Conservation (phyloP, 2,329 filamentous ascomycete species). For the Sporothrix schenckii region DNA sequence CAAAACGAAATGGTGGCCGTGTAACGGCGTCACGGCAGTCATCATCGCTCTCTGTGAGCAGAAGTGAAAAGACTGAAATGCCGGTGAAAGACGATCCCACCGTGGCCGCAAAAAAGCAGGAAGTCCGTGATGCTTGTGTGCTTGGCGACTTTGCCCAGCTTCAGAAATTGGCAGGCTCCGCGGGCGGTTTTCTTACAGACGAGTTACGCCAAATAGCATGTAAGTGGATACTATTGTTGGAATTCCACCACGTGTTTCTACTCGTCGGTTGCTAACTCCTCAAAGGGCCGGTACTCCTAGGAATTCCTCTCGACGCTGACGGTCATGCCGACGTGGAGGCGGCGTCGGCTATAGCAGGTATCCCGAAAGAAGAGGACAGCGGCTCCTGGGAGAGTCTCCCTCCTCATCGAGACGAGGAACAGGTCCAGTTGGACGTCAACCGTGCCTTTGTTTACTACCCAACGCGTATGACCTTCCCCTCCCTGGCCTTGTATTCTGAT, state of each 20-base stretch:
- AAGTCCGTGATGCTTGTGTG: constrained; percentile 64
- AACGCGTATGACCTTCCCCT: constrained; percentile 58
- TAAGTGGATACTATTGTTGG: constrained; percentile 53
- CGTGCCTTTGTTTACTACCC: constrained; percentile 98
- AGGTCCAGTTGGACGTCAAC: constrained; percentile 90
- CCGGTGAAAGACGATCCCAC: constrained; percentile 8
- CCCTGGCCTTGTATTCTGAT: neutral
- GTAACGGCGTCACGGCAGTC: neutral
- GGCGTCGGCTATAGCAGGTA: constrained; percentile 34
- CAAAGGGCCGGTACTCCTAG: constrained; percentile 66
- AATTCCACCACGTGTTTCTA: neutral
- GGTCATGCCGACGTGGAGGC: constrained; percentile 22
- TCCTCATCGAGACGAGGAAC: constrained; percentile 82
- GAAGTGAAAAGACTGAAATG: constrained; percentile 22
- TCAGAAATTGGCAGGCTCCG: constrained; percentile 60
- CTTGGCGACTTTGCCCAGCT: constrained; percentile 60
- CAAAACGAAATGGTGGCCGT: neutral
- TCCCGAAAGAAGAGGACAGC: constrained; percentile 35
- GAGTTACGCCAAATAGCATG: constrained; percentile 73
- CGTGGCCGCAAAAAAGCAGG: constrained; percentile 44
- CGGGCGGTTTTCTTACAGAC: constrained; percentile 70
- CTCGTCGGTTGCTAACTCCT: constrained; percentile 27
- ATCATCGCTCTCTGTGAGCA: constrained; percentile 5
- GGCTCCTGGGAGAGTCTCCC: constrained; percentile 64
- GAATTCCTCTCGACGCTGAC: constrained; percentile 37